A percentile compares a stretch with the other conserved stretches of the same genome.
These are phyloP conservation scores for Colletotrichum sp. DNA, from an alignment of 2,329 filamentous ascomycete genomes.

Conservation along the genomic window DNA sequence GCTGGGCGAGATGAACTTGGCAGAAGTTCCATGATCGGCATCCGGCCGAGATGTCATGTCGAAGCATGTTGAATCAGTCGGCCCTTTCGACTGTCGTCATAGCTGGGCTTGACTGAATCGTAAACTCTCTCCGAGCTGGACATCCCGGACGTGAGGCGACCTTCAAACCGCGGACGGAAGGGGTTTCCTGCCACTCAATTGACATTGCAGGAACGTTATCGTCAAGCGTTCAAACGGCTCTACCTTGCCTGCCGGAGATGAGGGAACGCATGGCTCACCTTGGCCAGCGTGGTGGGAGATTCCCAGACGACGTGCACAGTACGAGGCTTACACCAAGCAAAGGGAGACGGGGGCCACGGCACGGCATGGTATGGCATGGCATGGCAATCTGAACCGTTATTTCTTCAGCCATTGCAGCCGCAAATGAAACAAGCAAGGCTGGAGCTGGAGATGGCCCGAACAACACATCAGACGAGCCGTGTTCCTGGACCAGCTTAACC, in stretches of 20 bases:
- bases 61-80: constrained; percentile 12
- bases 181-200: neutral
- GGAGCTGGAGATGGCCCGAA: constrained; percentile 3
- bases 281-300: neutral
- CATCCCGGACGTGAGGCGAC: constrained; percentile 16
- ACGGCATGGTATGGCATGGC: neutral
- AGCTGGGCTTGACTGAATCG: constrained; percentile 9
- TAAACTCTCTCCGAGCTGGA: neutral
- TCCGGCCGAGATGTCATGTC: constrained; percentile 14
- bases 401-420: neutral
- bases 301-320: neutral
- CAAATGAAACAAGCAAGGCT: constrained; percentile 20
- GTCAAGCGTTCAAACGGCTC: neutral
- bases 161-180: constrained; percentile 12
- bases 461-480: constrained; percentile 14
- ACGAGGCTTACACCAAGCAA: neutral
- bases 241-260: constrained; percentile 21
- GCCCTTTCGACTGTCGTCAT: constrained; percentile 13
- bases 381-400: neutral
- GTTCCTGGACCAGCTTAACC: neutral
- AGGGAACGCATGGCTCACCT: constrained; percentile 9
- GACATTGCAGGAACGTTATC: constrained; percentile 13
- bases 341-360: neutral
- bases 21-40: constrained; percentile 17
- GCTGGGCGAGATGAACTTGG: constrained; percentile 17